Evolutionary conservation across 306 rosid species (phyloP), one percentile per base, ranked within the genome.

Genomic region (Rosa lucieae): DNA sequence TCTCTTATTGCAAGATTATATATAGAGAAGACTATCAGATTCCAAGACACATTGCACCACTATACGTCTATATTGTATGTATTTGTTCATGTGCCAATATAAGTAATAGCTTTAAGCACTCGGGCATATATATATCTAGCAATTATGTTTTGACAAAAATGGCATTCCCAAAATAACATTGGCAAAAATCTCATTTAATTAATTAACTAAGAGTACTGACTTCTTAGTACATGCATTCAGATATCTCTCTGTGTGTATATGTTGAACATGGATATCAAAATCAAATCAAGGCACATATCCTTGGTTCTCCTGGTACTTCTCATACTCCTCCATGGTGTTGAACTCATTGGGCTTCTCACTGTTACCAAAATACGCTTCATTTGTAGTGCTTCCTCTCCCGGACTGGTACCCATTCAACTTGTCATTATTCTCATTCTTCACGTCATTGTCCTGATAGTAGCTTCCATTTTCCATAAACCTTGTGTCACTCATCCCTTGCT

Each of bases 401-500:
- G 86, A 76, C 66, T 78, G 85, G 48, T 84, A 87, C 52, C 76
- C 78, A 65, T 43, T 49, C 15, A 67, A 37, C 29, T 67, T 3
- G 20, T 74, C 87, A 63, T 78, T 71, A 35, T 80, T 79, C 37
- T 82, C 78, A 83, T 39, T 69, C 63, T 84, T 74, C 55, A 78
- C 80, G 51, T 80, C 52, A 56, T 80, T 43, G 3, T 62, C 39
- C 37, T 77, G 48, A 77, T 15, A 73, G 71, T 89, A 88, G 86
- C 61, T 89, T 3, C 91, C 93, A 70, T 90, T 86, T 79, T 91
- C 92, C 87, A 81, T 2, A 72, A 79, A 87, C 89, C 94, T 86
- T n/a, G 94, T 91, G 80, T 93, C 94, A 81, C 97, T 93, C 98
- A 88, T 87, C 78, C 94, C 98, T 79, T 91, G 87, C 46, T 75